A percentile compares a stretch with the other conserved stretches of the same genome.
These are phyloP conservation scores for Chaetomium sp. DNA, from an alignment of 2,329 filamentous ascomycete genomes.

Conservation along the genomic window DNA sequence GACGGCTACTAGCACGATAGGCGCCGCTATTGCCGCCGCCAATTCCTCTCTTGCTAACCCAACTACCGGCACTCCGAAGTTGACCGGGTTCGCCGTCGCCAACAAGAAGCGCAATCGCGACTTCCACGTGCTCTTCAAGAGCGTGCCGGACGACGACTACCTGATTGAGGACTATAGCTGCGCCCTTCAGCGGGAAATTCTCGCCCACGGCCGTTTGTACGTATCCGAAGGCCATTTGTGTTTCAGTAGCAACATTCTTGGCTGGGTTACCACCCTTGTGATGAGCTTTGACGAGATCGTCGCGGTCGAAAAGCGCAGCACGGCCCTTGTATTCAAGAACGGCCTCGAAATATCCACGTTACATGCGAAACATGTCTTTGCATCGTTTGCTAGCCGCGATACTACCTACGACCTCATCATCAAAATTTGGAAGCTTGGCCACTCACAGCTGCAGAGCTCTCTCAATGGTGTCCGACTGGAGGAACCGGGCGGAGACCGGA, in stretches of 20 bases:
- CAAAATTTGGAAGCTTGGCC: slow-evolving; percentile 96
- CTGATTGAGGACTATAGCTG: slow-evolving; percentile 98
- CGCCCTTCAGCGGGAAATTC: slow-evolving; percentile 88
- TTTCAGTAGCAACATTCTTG: slow-evolving; percentile 98
- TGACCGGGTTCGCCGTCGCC: slow-evolving; percentile 93
- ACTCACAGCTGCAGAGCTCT: slow-evolving; percentile 85
- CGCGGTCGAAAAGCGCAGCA: slow-evolving; percentile 93
- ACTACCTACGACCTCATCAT: slow-evolving; percentile 96
- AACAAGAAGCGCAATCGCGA: slow-evolving; percentile 94
- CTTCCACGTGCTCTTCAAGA: slow-evolving; percentile 90
- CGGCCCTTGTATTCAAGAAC: slow-evolving; percentile 92
- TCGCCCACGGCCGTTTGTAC: slow-evolving; percentile 88
- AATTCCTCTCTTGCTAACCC: slow-evolving; percentile 64
- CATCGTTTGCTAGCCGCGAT: slow-evolving; percentile 88
- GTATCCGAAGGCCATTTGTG: slow-evolving; percentile 96
- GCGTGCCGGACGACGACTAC: slow-evolving; percentile 95
- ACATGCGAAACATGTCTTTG: slow-evolving; percentile 92
- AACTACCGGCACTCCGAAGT: slow-evolving; percentile 57
- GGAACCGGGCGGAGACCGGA: slow-evolving; percentile 80
- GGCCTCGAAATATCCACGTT: slow-evolving; percentile 94
- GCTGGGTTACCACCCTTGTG: slow-evolving; percentile 94
- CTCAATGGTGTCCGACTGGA: slow-evolving; percentile 82
- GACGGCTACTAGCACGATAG: slow-evolving; percentile 57
- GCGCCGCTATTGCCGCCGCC: slow-evolving; percentile 64
- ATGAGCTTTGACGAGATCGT: slow-evolving; percentile 98